Evolutionary conservation across 352 stramenopile genomes (phyloP).

Genomic region (Pythium grandisporangium): DNA sequence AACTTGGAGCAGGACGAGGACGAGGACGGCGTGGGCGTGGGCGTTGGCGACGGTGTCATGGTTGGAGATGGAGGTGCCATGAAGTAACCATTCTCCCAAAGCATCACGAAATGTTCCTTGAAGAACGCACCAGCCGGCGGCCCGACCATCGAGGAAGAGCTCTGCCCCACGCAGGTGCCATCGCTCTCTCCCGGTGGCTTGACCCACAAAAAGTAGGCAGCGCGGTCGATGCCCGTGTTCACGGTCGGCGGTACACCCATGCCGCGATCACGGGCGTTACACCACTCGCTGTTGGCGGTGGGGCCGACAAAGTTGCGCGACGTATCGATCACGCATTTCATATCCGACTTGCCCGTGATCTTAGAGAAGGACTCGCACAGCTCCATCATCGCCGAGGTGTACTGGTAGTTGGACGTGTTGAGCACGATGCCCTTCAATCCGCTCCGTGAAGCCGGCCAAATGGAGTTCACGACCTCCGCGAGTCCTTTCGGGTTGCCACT

Average conservation of each 20-base stretch:
- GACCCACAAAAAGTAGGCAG: conserved; percentile 23
- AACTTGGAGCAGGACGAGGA: too few relatives aligned
- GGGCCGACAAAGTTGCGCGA: conserved; percentile 19
- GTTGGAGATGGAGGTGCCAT: too few relatives aligned
- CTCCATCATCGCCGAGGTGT: conserved; percentile 11
- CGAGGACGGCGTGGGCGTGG: too few relatives aligned
- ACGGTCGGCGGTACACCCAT: conserved; percentile 18
- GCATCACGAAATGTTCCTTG: conserved; percentile 17
- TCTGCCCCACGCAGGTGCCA: conserved; percentile 10
- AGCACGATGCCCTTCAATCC: conserved; percentile 19
- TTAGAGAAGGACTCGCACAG: conserved; percentile 13
- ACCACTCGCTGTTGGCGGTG: conserved; percentile 14
- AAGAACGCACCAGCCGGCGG: conserved; percentile 20
- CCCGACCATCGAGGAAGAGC: conserved; percentile 9
- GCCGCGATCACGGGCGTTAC: conserved; percentile 18
- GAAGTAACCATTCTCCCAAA: conserved; percentile 25
- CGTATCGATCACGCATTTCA: conserved; percentile 23
- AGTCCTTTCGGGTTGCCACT: conserved; percentile 3
- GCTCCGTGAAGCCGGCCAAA: conserved; percentile 5
- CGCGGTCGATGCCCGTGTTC: conserved; percentile 7
- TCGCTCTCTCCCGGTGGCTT: conserved; percentile 29
- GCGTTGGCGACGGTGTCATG: too few relatives aligned
- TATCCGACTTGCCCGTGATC: conserved; percentile 1
- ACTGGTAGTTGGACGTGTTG: conserved; percentile 25
- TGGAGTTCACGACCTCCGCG: conserved; percentile 8